Evolutionary conservation across 192 early-diverging fungal species (phyloP).

Genomic region (Funneliformis mosseae): DNA sequence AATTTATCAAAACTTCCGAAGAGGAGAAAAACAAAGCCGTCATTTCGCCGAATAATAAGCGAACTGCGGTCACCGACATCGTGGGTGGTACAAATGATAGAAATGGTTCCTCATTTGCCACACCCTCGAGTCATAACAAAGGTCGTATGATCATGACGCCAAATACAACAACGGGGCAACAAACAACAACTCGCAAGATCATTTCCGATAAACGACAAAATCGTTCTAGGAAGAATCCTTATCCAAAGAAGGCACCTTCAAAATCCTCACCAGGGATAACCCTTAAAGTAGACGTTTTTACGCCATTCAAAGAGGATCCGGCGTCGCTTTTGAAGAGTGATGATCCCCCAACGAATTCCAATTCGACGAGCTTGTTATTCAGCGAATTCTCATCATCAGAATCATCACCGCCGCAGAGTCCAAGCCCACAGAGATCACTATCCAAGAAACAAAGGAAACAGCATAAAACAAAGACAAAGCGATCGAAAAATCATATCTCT

Average conservation of each 20-base stretch:
- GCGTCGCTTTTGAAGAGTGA: background rate
- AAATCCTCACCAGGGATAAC: conserved; percentile 13
- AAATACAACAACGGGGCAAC: background rate
- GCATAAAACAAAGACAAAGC: conserved; percentile 5
- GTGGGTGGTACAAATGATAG: conserved; percentile 10
- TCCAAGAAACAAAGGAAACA: background rate
- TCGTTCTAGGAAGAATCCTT: conserved; percentile 24
- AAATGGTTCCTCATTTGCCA: background rate
- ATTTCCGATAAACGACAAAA: background rate
- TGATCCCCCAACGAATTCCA: background rate
- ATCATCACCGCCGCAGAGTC: background rate
- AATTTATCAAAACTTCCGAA: background rate
- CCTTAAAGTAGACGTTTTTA: background rate
- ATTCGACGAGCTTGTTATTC: background rate
- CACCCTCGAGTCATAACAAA: background rate
- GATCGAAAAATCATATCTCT: background rate
- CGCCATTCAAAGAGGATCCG: background rate
- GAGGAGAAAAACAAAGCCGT: background rate
- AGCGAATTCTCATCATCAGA: background rate
- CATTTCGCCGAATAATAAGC: background rate
- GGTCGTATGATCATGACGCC: conserved; percentile 6
- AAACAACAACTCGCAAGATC: background rate
- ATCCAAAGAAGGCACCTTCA: conserved; percentile 4
- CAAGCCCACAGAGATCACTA: background rate
- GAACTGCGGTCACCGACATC: background rate